Base-by-base conservation (phyloP, 495 filamentous ascomycete species). In the Apodospora peruviana region DNA sequence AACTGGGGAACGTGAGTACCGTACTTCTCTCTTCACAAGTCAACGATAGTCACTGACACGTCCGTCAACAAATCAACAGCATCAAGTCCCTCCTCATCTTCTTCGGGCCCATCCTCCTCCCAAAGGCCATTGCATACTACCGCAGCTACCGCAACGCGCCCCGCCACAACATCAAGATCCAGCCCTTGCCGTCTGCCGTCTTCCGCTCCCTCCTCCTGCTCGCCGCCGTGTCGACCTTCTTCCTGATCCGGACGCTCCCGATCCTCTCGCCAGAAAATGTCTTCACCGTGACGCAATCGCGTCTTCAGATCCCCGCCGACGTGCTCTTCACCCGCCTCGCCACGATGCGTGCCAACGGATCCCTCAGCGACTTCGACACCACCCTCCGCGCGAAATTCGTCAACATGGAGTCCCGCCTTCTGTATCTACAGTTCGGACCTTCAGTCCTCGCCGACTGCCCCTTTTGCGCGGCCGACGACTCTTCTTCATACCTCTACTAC, bases 391-490 rank as follows among this genome's bases (percentile, higher is more conserved):
- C 71, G 7, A 86, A 83, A 50, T 79, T 96, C 56, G 78, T 67
- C 47, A 84, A 80, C 25, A 66, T 85, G 45, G 85, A 87, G 41
- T 81, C 82, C 5, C 76, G 90, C 36, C 81, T 90, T 18, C 73
- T 93, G 5, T 97, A 95, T 67, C 75, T 95, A 35, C 82, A 83
- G 25, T 90, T 78, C 70, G 93, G 93, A 17, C 86, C 89, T 0
- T 74, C 81, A 18, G 75, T 80, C 3, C 54, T 98, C 1, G 71
- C 79, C 16, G 67, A 76, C 29, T 98, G 93, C 64, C 79, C 79
- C 45, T 96, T 90, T 72, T 96, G 93, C 78, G 73, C 67, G n/a
- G 65, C 84, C 11, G 88, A 90, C 49, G 80, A 88, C 21, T 73
- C 81, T 11, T 70, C 72, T 32, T 82, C 76, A 16, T 96, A 89